Percentiles rank a stretch among this genome's conserved stretches.
Evolutionary conservation across 257 asterid species (phyloP).

Genomic region (Lithospermum erythrorhizon): DNA sequence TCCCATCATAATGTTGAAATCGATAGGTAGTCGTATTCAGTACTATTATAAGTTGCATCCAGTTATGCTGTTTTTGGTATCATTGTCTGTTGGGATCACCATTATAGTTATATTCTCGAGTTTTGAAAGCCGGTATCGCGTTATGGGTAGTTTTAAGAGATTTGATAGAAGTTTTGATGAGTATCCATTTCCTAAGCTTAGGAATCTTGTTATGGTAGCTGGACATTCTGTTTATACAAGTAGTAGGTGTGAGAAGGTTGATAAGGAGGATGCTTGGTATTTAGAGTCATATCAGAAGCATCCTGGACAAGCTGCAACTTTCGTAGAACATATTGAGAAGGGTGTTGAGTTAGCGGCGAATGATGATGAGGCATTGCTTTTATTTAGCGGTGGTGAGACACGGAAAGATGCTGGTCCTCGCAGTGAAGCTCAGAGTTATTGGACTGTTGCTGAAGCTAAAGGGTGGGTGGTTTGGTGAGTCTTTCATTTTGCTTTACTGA

Average conservation of each 20-base stretch:
- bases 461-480: slow-evolving; percentile 93
- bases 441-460: slow-evolving; percentile 84
- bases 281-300: slow-evolving; percentile 86
- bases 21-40: slow-evolving; percentile 42
- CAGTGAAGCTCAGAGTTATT: slow-evolving; percentile 96
- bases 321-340: slow-evolving; percentile 67
- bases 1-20: slow-evolving; percentile 50
- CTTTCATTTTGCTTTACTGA: slow-evolving; percentile 1
- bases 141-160: slow-evolving; percentile 26
- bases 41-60: slow-evolving; percentile 68
- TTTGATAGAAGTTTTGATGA: slow-evolving; percentile 25
- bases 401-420: slow-evolving; percentile 91
- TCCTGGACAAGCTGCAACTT: slow-evolving; percentile 94
- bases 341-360: slow-evolving; percentile 59
- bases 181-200: slow-evolving; percentile 50
- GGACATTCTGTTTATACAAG: slow-evolving; percentile 97
- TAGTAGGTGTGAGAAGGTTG: slow-evolving; percentile 78
- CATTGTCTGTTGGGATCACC: slow-evolving; percentile 29
- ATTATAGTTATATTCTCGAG: background rate
- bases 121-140: background rate
- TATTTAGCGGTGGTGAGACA: slow-evolving; percentile 98
- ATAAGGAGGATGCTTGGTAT: slow-evolving; percentile 87
- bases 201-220: slow-evolving; percentile 93
- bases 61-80: slow-evolving; percentile 39
- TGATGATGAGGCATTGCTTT: slow-evolving; percentile 60